Evolutionary conservation across 768 basidiomycete genomes (phyloP), one percentile per base, ranked within the genome.

Genomic region (Tricholoma matsutake): DNA sequence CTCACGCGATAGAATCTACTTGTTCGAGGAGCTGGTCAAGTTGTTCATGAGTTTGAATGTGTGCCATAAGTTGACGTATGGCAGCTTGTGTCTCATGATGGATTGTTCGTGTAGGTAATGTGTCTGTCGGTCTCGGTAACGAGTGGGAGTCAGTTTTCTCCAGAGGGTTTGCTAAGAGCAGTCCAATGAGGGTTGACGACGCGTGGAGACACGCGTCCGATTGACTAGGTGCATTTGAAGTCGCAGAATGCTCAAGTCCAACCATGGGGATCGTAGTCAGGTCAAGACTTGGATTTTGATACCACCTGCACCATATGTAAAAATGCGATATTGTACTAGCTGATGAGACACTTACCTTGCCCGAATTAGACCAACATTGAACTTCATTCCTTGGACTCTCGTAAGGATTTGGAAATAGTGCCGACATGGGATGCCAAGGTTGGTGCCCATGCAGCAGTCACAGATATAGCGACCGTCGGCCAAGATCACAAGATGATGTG

Each of bases 401-500:
- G 57, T 29, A 45, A 63, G 64, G 4, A 61, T 66, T 22, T 47
- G 47, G 37, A 68, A 70, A 56, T 65, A 71, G 45, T 72, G 70
- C 3, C 59, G 61, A 43, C 71, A 74, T 2, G 66, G 68, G 9
- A 73, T 60, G 7, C 70, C 69, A n/a, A 69, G 61, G 57, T 70
- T 73, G 29, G 61, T 37, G 1, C 65, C 63, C 69, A 72, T 72
- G 52, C 66, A 68, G 54, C 70, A 74, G 51, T 73, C 68, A 64
- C 73, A 74, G 9, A 71, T 37, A 43, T 68, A 68, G 11, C 57
- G 47, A 2, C 60, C 58, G 34, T 68, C 65, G 3, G 59, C 34
- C 2, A 75, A 57, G 8, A 73, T 25, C 6, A 59, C 67, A 1
- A 75, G 20, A 39, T 68, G 58, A 54, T 74, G 72, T 7, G 62